phyloP scores from a whole-genome alignment of 169 alveolate genomes.

The Plasmodium gonderi region DNA sequence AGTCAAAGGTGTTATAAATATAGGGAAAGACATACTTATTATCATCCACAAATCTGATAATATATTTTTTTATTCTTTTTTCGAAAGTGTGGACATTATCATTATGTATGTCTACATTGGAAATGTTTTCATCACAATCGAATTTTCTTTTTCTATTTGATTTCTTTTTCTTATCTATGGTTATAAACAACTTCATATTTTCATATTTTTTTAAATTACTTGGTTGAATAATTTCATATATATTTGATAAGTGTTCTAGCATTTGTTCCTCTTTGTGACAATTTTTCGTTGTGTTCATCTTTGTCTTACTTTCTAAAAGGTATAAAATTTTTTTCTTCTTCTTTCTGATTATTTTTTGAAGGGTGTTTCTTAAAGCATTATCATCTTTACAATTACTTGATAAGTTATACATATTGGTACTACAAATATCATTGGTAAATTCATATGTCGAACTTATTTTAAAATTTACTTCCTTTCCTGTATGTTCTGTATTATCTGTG shows the following conservation, averaged over 20 bases:
- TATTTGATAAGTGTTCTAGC: not conserved
- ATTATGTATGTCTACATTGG: not conserved
- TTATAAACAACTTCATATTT: conserved; percentile 23
- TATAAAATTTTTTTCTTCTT: not conserved
- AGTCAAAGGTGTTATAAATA: conserved; percentile 47
- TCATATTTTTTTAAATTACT: conserved; percentile 19
- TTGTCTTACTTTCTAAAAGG: not conserved
- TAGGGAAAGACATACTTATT: conserved; percentile 65
- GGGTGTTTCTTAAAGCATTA: not conserved
- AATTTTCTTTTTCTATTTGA: conserved; percentile 31
- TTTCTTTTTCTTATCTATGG: conserved; percentile 25
- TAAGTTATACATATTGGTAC: not conserved
- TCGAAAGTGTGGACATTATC: not conserved
- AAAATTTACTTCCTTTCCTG: not conserved
- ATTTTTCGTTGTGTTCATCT: not conserved
- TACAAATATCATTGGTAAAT: not conserved
- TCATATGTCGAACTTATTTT: not conserved
- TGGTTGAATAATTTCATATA: conserved; percentile 24
- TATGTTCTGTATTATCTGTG: not conserved
- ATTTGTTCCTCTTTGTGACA: not conserved
- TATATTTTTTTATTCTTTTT: conserved; percentile 8
- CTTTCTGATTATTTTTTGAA: conserved; percentile 11
- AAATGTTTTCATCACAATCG: conserved; percentile 16
- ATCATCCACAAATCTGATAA: conserved; percentile 48
- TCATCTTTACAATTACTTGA: not conserved